Evolutionary conservation across 768 basidiomycete genomes (phyloP).

Genomic region (Lactarius indigo): DNA sequence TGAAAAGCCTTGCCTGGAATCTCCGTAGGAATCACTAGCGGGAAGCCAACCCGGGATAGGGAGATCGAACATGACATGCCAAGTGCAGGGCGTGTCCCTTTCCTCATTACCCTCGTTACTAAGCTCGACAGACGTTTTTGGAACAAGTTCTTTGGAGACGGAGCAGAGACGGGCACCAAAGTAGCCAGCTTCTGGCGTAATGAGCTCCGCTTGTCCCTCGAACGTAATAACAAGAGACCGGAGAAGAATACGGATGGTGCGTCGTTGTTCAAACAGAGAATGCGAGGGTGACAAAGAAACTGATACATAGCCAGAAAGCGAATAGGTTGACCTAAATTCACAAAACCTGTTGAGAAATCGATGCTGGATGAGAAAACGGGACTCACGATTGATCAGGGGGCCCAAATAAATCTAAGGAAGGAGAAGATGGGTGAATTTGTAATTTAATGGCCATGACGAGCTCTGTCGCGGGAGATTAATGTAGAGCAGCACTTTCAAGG

Average conservation of each 20-base stretch:
- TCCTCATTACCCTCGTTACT: constrained; percentile 64
- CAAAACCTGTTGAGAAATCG: neutral
- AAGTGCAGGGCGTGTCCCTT: constrained; percentile 51
- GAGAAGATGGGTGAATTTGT: constrained; percentile 55
- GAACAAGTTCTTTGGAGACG: constrained; percentile 58
- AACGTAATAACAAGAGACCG: constrained; percentile 73
- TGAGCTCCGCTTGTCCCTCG: constrained; percentile 81
- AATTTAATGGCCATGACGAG: constrained; percentile 61
- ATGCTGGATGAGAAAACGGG: neutral
- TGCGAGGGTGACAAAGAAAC: constrained; percentile 57
- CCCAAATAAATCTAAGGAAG: constrained; percentile 67
- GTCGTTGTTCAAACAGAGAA: constrained; percentile 53
- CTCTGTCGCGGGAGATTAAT: neutral
- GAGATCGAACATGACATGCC: constrained; percentile 80
- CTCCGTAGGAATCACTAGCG: constrained; percentile 44
- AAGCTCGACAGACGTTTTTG: constrained; percentile 53
- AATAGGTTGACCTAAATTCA: constrained; percentile 71
- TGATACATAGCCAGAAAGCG: constrained; percentile 77
- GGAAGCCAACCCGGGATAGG: constrained; percentile 92
- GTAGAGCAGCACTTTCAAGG: neutral
- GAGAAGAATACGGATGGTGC: constrained; percentile 51
- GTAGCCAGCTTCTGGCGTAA: constrained; percentile 64
- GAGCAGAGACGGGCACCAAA: constrained; percentile 63
- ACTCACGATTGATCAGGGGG: constrained; percentile 62
- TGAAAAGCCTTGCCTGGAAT: constrained; percentile 37